Conservation (phyloP, 805 yeast species). For the Pichia rugopelliculosa region DNA sequence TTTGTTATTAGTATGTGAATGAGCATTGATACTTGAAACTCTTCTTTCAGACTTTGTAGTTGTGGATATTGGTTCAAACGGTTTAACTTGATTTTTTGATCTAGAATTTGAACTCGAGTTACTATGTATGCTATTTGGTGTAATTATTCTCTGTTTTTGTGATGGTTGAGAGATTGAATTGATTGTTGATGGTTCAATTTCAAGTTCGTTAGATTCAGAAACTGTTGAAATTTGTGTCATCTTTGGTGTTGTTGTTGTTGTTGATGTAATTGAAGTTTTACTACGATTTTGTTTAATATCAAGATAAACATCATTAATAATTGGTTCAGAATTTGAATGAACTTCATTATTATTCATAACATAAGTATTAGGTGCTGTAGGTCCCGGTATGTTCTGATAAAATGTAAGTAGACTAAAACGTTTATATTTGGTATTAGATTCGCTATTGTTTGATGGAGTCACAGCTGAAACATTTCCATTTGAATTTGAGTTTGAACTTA, state of each 20-base stretch:
- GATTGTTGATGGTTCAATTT: background rate
- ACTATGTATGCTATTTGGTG: background rate
- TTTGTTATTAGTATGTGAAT: background rate
- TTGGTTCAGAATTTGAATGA: background rate
- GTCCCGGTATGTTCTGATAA: conserved; percentile 17
- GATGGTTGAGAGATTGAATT: background rate
- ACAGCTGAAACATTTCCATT: background rate
- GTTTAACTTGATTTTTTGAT: conserved; percentile 6
- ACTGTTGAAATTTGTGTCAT: background rate
- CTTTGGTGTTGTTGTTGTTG: background rate
- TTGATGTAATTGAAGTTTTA: background rate
- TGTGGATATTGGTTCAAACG: conserved; percentile 13
- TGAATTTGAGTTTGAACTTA: background rate
- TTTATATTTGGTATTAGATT: conserved; percentile 21
- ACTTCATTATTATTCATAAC: background rate
- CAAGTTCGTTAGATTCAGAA: background rate
- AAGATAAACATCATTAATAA: background rate
- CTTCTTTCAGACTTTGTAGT: conserved; percentile 7
- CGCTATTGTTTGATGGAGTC: background rate
- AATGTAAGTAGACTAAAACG: conserved; percentile 29
- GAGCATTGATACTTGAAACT: background rate
- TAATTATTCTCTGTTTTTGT: background rate
- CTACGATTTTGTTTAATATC: background rate
- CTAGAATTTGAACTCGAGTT: background rate
- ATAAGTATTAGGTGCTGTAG: conserved; percentile 7